Evolutionary conservation across 148 eudicot genomes (phyloP).

Genomic region (Rheum nobile): DNA sequence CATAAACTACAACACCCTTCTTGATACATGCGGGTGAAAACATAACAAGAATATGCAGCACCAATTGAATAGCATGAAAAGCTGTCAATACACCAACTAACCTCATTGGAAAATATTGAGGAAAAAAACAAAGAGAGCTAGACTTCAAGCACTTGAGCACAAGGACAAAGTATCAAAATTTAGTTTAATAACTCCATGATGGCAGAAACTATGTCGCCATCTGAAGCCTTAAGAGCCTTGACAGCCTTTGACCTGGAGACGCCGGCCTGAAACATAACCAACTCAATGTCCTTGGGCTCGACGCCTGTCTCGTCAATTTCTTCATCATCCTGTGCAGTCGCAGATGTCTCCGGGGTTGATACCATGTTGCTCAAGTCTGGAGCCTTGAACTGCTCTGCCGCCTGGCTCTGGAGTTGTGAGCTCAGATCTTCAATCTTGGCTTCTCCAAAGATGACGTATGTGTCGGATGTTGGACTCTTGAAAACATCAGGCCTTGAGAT

Average conservation of each 20-base stretch:
- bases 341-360: constrained; percentile 50
- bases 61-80: too few relatives aligned
- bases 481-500: constrained; percentile 85
- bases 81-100: too few relatives aligned
- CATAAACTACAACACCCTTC: too few relatives aligned
- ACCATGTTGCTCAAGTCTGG: constrained; percentile 48
- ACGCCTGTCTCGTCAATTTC: constrained; percentile 78
- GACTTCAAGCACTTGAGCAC: too few relatives aligned
- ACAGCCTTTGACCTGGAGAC: constrained; percentile 76
- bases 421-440: constrained; percentile 91
- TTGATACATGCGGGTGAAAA: too few relatives aligned
- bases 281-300: constrained; percentile 66
- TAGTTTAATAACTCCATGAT: constrained; percentile 82
- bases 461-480: constrained; percentile 83
- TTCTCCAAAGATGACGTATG: constrained; percentile 74
- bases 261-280: constrained; percentile 85
- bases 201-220: constrained; percentile 78
- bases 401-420: constrained; percentile 79
- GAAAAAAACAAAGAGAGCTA: too few relatives aligned
- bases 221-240: constrained; percentile 59
- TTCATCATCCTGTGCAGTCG: constrained; percentile 42
- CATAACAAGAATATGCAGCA: too few relatives aligned
- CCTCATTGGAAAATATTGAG: too few relatives aligned
- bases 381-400: constrained; percentile 81
- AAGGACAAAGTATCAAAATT: neutral